phyloP scores from a whole-genome alignment of 352 stramenopile genomes.

The Thraustotheca clavata region DNA sequence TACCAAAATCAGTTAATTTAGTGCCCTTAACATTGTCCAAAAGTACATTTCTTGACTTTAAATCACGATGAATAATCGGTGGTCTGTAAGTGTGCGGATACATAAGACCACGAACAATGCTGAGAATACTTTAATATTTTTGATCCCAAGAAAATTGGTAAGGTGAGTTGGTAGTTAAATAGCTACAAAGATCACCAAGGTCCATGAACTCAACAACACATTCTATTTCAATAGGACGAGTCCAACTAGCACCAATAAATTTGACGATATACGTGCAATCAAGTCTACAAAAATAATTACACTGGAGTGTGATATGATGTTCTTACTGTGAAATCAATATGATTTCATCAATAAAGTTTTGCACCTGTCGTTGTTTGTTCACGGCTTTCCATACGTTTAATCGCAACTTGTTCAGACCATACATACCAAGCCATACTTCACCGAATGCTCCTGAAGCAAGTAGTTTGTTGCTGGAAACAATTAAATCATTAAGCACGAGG shows the following conservation, averaged over 20 bases:
- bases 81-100: constrained; percentile 59
- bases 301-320: constrained; percentile 39
- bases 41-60: constrained; percentile 57
- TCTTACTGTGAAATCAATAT: constrained; percentile 36
- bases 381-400: constrained; percentile 52
- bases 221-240: no score
- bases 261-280: constrained; percentile 42
- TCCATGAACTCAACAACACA: constrained; percentile 33
- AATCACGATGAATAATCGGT: constrained; percentile 51
- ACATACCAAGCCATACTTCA: constrained; percentile 55
- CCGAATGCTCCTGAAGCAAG: constrained; percentile 50
- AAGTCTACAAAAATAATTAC: constrained; percentile 41
- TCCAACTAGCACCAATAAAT: constrained; percentile 52
- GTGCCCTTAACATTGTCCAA: constrained; percentile 40
- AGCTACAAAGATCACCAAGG: background rate
- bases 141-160: constrained; percentile 43
- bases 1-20: constrained; percentile 54
- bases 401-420: constrained; percentile 54
- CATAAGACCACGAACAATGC: constrained; percentile 52
- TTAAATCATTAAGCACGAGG: background rate
- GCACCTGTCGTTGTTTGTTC: constrained; percentile 31
- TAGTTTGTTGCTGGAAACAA: constrained; percentile 44
- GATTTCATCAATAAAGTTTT: constrained; percentile 42
- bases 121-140: constrained; percentile 62
- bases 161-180: background rate